Percentiles rank a stretch among this genome's conserved stretches.
These are phyloP conservation scores for Zizania palustris DNA, from an alignment of 202 grass and related monocot species.

Conservation along the genomic window DNA sequence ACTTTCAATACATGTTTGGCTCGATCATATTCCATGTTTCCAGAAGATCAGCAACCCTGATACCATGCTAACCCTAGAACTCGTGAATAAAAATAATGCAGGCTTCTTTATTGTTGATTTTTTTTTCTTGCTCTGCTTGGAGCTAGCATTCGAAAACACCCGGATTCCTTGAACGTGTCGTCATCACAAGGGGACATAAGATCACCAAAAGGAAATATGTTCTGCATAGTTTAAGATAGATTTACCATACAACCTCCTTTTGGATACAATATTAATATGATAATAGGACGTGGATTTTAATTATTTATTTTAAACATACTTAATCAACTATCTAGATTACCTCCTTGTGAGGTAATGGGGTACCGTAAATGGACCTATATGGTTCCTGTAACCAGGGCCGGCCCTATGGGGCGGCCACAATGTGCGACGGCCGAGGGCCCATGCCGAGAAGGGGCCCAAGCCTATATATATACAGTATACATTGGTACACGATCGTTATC, in stretches of 20 bases:
- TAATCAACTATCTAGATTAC: no score
- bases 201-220: not conserved
- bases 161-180: slow-evolving; percentile 17
- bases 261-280: slow-evolving; percentile 33
- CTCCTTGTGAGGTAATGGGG: no score
- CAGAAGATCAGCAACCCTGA: not conserved
- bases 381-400: no score
- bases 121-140: slow-evolving; percentile 22
- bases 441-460: no score
- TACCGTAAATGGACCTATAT: no score
- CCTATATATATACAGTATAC: no score
- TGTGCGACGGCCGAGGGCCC: no score
- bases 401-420: no score
- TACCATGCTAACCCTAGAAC: not conserved
- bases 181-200: slow-evolving; percentile 35
- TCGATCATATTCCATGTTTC: not conserved
- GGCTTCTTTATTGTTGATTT: not conserved
- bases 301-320: no score
- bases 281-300: no score
- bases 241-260: slow-evolving; percentile 10
- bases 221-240: slow-evolving; percentile 1
- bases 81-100: not conserved
- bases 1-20: not conserved
- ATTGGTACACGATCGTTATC: no score
- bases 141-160: slow-evolving; percentile 12